Evolutionary conservation across 148 eudicot genomes (phyloP).

Genomic region (Fagopyrum tataricum): DNA sequence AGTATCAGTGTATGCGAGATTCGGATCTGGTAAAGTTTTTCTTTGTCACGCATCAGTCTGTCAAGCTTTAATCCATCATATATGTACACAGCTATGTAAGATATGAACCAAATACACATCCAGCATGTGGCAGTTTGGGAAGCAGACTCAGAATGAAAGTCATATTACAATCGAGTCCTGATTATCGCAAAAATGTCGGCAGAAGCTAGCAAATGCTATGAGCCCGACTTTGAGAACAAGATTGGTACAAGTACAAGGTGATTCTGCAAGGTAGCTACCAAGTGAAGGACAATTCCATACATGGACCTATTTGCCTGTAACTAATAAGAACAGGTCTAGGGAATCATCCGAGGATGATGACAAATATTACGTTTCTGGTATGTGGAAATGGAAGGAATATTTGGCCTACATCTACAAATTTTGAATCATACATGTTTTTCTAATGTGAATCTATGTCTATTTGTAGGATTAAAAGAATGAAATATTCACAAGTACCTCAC

Average conservation of each 20-base stretch:
- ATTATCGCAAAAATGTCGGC: background rate
- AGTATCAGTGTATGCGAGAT: background rate
- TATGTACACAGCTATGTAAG: background rate
- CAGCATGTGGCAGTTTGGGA: background rate
- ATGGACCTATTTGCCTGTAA: conserved; percentile 10
- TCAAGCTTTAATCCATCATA: background rate
- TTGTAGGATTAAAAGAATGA: conserved; percentile 5
- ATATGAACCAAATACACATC: background rate
- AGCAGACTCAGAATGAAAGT: background rate
- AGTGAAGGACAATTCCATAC: background rate
- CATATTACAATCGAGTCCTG: background rate
- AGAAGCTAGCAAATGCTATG: background rate
- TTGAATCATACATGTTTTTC: conserved; percentile 3
- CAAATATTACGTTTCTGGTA: background rate
- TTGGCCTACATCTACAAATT: conserved; percentile 8
- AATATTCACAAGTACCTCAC: conserved; percentile 23
- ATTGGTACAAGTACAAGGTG: background rate
- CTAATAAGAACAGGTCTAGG: conserved; percentile 10
- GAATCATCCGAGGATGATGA: background rate
- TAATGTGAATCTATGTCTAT: conserved; percentile 7
- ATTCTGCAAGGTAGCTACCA: background rate
- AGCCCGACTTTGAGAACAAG: background rate
- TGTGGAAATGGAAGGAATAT: background rate
- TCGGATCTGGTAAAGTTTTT: background rate
- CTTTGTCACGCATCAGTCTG: background rate